These are phyloP conservation scores for Solanum microdontum DNA, from an alignment of 257 asterid species.

Conservation along the genomic window DNA sequence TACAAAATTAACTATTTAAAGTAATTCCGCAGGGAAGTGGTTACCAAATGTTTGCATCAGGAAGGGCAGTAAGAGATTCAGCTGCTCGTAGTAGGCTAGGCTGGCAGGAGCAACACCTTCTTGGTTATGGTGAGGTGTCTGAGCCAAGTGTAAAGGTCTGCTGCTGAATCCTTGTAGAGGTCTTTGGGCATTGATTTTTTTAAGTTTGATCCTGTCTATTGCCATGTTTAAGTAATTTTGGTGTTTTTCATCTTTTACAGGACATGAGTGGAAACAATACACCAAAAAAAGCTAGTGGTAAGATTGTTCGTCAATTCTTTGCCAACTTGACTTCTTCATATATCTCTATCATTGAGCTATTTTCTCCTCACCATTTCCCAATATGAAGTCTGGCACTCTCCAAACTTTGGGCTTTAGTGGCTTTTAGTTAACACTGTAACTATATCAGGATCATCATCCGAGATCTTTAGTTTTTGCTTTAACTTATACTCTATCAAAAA, in stretches of 20 bases:
- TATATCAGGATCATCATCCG: background rate
- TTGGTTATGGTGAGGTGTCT: slow-evolving; percentile 40
- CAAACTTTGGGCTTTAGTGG: background rate
- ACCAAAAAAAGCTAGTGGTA: slow-evolving; percentile 72
- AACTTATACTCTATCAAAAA: background rate
- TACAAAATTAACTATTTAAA: background rate
- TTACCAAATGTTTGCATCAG: slow-evolving; percentile 56
- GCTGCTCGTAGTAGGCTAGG: slow-evolving; percentile 91
- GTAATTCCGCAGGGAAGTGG: slow-evolving; percentile 45
- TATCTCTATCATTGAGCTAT: background rate
- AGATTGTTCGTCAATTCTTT: slow-evolving; percentile 3
- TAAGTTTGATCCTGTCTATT: background rate
- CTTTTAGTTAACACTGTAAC: background rate
- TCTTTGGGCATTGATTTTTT: background rate
- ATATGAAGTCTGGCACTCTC: background rate
- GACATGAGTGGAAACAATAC: slow-evolving; percentile 7
- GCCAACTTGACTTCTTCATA: background rate
- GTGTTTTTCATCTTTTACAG: slow-evolving; percentile 22
- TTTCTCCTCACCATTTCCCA: background rate
- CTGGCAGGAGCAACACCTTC: slow-evolving; percentile 66
- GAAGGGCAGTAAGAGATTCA: slow-evolving; percentile 76
- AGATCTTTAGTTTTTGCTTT: background rate
- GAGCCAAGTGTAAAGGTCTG: slow-evolving; percentile 47
- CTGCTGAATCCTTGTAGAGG: background rate
- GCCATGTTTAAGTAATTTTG: background rate